phyloP scores from a whole-genome alignment of 345 rosid species.

The Eucalyptus cloeziana region DNA sequence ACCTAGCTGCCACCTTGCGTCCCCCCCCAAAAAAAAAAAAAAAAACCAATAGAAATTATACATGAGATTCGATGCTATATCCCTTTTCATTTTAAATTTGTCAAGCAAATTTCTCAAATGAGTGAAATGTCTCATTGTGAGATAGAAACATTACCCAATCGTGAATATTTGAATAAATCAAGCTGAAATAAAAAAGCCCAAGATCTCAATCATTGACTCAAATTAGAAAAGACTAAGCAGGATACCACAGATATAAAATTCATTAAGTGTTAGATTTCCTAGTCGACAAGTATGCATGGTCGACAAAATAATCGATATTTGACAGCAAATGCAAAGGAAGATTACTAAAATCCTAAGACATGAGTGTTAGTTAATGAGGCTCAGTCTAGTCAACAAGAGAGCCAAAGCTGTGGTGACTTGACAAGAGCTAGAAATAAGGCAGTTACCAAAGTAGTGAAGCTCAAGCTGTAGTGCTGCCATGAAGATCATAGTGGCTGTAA shows the following conservation, averaged over 20 bases:
- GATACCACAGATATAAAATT: neutral
- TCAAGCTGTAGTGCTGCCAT: neutral
- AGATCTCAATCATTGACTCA: no score
- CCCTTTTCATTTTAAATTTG: neutral
- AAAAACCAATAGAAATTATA: no score
- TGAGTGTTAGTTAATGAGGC: neutral
- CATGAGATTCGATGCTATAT: neutral
- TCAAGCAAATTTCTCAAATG: neutral
- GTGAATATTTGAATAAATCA: no score
- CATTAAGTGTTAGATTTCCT: neutral
- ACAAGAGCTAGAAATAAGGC: neutral
- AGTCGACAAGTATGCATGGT: neutral
- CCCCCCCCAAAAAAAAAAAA: no score
- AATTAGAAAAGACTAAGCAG: no score
- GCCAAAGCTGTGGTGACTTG: neutral
- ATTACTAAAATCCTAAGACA: neutral
- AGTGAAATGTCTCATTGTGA: neutral
- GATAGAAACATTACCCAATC: neutral
- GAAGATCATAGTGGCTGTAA: neutral
- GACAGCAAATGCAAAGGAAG: neutral
- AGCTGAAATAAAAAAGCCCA: no score
- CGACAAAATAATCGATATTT: no score
- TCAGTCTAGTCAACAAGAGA: neutral
- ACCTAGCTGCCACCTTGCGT: no score
- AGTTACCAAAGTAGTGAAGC: neutral